These are phyloP conservation scores for Cokeromyces recurvatus DNA, from an alignment of 371 early-diverging fungal species.

Conservation along the genomic window DNA sequence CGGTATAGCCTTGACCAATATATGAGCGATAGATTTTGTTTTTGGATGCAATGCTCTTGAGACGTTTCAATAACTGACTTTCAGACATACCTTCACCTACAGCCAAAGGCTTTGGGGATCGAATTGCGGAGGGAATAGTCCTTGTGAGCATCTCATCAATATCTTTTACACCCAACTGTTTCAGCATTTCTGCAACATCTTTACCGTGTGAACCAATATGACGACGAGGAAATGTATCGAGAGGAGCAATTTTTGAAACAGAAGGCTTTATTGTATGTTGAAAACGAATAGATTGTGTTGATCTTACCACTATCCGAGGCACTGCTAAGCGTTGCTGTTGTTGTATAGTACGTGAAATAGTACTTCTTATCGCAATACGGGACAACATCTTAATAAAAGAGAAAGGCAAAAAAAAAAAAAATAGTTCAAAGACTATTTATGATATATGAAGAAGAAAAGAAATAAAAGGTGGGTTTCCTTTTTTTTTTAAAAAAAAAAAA, in stretches of 20 bases:
- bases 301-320: not conserved
- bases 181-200: slow-evolving; percentile 79
- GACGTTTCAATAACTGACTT: slow-evolving; percentile 73
- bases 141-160: slow-evolving; percentile 79
- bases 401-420: slow-evolving; percentile 1
- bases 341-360: slow-evolving; percentile 12
- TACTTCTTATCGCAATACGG: slow-evolving; percentile 28
- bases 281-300: slow-evolving; percentile 16
- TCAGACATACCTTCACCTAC: slow-evolving; percentile 73
- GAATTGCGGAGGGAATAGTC: slow-evolving; percentile 84
- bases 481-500: slow-evolving; percentile 2
- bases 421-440: slow-evolving; percentile 5
- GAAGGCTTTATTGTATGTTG: slow-evolving; percentile 36
- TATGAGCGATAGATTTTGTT: slow-evolving; percentile 89
- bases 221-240: slow-evolving; percentile 77
- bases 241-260: slow-evolving; percentile 44
- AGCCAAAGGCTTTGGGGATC: slow-evolving; percentile 61
- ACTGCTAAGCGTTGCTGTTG: not conserved
- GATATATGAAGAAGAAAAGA: too few species aligned
- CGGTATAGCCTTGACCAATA: slow-evolving; percentile 95
- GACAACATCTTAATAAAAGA: slow-evolving; percentile 22
- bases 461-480: slow-evolving; percentile 10
- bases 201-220: slow-evolving; percentile 82
- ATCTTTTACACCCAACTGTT: slow-evolving; percentile 65
- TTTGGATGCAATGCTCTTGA: slow-evolving; percentile 78